Percentiles rank a stretch among this genome's conserved stretches.
Evolutionary conservation across 768 basidiomycete genomes (phyloP).

Genomic region (Amanita muscaria): DNA sequence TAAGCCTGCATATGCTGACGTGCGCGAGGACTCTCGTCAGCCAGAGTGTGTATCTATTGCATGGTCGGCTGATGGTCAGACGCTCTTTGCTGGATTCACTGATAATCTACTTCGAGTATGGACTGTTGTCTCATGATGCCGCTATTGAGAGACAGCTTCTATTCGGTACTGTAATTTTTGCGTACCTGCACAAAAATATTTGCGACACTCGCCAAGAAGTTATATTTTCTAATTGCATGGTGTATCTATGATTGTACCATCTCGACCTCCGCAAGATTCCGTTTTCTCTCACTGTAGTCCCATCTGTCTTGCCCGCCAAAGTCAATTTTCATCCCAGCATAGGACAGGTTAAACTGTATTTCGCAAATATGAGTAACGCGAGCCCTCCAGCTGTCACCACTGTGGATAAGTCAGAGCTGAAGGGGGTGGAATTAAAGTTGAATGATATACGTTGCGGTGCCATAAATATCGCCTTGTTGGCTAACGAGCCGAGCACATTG

Average conservation of each 20-base stretch:
- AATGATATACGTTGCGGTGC: conserved; percentile 75
- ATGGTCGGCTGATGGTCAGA: conserved; percentile 98
- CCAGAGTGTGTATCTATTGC: conserved; percentile 95
- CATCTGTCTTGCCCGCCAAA: conserved; percentile 73
- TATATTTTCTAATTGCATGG: background rate
- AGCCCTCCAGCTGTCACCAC: conserved; percentile 79
- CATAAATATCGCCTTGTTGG: conserved; percentile 54
- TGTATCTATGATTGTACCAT: background rate
- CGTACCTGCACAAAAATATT: background rate
- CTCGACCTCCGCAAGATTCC: conserved; percentile 37
- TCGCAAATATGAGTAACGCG: conserved; percentile 62
- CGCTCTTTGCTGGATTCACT: conserved; percentile 93
- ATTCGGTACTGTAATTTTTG: conserved; percentile 12
- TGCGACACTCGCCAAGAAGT: background rate
- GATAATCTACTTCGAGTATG: conserved; percentile 92
- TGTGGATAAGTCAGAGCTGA: conserved; percentile 20
- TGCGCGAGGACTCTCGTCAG: conserved; percentile 59
- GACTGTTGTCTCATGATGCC: conserved; percentile 63
- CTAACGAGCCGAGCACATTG: conserved; percentile 61
- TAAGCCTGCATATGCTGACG: conserved; percentile 86
- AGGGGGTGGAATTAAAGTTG: too few species aligned
- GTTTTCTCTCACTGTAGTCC: conserved; percentile 52
- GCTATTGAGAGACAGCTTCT: too few species aligned
- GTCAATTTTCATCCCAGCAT: conserved; percentile 55
- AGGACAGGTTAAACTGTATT: conserved; percentile 58